Percentiles rank a stretch among this genome's conserved stretches.
Conservation (phyloP, 2,329 filamentous ascomycete genomes). For the Scedosporium apiospermum region DNA sequence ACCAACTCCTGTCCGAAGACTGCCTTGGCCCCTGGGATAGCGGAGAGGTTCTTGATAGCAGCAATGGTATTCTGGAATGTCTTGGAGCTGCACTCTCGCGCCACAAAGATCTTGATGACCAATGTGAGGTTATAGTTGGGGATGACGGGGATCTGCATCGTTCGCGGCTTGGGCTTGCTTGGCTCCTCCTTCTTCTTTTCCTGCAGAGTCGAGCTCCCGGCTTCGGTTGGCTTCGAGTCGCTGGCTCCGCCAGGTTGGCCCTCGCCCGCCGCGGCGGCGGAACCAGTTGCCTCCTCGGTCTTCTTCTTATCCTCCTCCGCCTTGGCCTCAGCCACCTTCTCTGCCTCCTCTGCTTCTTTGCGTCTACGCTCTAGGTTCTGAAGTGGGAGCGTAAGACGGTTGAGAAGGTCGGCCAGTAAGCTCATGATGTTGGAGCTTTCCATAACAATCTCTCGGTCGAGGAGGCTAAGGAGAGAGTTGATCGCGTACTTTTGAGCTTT, state of each 20-base stretch:
- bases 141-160: constrained; percentile 72
- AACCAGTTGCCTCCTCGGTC: constrained; percentile 1
- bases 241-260: constrained; percentile 17
- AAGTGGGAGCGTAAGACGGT: constrained; percentile 79
- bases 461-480: constrained; percentile 77
- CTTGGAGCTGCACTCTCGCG: constrained; percentile 92
- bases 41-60: constrained; percentile 96
- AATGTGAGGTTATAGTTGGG: constrained; percentile 83
- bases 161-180: constrained; percentile 37
- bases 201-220: constrained; percentile 16
- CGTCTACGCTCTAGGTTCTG: constrained; percentile 74
- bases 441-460: constrained; percentile 92
- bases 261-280: constrained; percentile 6
- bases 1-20: constrained; percentile 92
- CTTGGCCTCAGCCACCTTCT: constrained; percentile 21
- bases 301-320: constrained; percentile 20
- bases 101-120: constrained; percentile 94
- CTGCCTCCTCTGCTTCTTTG: constrained; percentile 56
- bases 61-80: constrained; percentile 96
- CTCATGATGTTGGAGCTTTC: constrained; percentile 98
- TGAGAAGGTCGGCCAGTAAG: constrained; percentile 75
- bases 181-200: constrained; percentile 30
- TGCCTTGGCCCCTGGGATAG: constrained; percentile 81
- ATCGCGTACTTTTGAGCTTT: constrained; percentile 83
- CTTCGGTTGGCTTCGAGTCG: constrained; percentile 13